phyloP scores from a whole-genome alignment of 176 grass and related monocot genomes.

The Zizania latifolia region DNA sequence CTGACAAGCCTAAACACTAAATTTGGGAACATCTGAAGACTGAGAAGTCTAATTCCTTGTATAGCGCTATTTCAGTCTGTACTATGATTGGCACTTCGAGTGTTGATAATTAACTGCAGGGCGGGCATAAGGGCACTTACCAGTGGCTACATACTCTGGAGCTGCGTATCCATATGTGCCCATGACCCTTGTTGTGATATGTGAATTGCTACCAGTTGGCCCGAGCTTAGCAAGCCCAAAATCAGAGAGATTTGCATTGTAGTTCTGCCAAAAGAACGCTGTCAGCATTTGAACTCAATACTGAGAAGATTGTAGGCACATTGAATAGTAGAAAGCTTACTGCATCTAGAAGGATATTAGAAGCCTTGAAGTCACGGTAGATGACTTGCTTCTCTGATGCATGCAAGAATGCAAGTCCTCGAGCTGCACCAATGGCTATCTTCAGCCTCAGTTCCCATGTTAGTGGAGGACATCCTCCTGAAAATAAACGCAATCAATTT shows the following conservation, averaged over 20 bases:
- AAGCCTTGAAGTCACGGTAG: slow-evolving; percentile 71
- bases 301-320: background rate
- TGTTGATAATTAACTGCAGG: background rate
- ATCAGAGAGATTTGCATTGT: slow-evolving; percentile 82
- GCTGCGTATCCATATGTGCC: slow-evolving; percentile 91
- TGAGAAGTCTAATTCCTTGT: background rate
- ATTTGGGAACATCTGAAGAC: background rate
- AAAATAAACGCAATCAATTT: slow-evolving; percentile 8
- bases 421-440: slow-evolving; percentile 60
- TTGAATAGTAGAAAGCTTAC: slow-evolving; percentile 27
- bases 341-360: slow-evolving; percentile 68
- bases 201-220: slow-evolving; percentile 71
- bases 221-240: slow-evolving; percentile 93
- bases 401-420: slow-evolving; percentile 71
- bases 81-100: background rate
- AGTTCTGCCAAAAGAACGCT: slow-evolving; percentile 38
- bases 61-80: background rate
- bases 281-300: slow-evolving; percentile 2
- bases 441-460: slow-evolving; percentile 64
- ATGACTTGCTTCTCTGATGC: slow-evolving; percentile 78
- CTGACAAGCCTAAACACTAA: background rate
- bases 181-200: slow-evolving; percentile 89
- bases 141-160: slow-evolving; percentile 83
- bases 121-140: slow-evolving; percentile 36
- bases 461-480: slow-evolving; percentile 45